Evolutionary conservation across 306 rosid genomes (phyloP), one percentile per base, ranked within the genome.

Genomic region (Quercus variabilis): DNA sequence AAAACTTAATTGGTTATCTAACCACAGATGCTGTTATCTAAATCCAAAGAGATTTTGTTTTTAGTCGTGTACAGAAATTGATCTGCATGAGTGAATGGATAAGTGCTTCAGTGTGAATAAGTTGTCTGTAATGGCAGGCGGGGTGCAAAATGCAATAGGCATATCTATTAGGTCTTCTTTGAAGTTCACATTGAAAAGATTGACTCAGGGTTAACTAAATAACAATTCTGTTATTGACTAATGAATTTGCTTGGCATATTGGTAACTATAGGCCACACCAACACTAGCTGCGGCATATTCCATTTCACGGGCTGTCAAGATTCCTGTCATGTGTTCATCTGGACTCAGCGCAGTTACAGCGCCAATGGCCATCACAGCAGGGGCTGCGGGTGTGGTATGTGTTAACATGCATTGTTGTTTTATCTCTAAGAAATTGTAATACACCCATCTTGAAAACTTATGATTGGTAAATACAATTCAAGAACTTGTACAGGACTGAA

Each of bases 291-390:
- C 99, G 46, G 94, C 97, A 35, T 94, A 92, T 83, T 91, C 99
- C 12, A 90, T 91, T 82, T 92, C 97, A 1, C 79, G 94, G 76
- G 97, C 99, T 46, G 97, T 94, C 38, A 91, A 89, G 82, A 89
- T 94, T 79, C 97, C 95, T 17, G 92, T 94, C 74, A 88, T 94
- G 93, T 92, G 99, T 54, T 88, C 97, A 4, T 94, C 97, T 0
- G 99, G 97, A 77, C 75, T 92, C 65, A 94, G 97, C 58, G 82
- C 97, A 58, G 97, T 92, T 38, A 92, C 97, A 2, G 93, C 92
- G 19, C 97, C 99, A 60, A 88, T 94, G 99, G 99, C 97, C 80
- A 88, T 94, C 83, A 76, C 95, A 31, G 97, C 95, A 9, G 99
- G 99, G 69, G 97, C 99, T 41, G 83, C 99, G 7, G 99, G 99